Evolutionary conservation across 306 rosid species (phyloP).

Genomic region (Senna siamea): DNA sequence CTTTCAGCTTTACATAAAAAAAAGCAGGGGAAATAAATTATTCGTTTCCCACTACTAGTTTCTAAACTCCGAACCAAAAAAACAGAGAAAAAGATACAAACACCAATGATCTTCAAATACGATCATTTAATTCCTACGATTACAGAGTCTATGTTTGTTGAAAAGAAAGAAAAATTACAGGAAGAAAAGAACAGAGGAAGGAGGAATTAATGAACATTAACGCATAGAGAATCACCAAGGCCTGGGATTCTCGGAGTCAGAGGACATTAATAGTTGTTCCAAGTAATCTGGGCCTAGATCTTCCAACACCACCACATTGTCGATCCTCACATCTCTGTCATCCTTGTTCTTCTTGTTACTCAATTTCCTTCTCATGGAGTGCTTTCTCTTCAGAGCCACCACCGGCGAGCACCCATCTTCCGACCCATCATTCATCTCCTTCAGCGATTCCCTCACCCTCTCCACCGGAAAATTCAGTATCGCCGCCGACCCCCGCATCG

Average conservation of each 20-base stretch:
- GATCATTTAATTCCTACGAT: slow-evolving; percentile 18
- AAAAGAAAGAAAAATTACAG: no score
- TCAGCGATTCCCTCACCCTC: slow-evolving; percentile 72
- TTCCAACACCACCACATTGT: slow-evolving; percentile 80
- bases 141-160: no score
- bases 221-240: slow-evolving; percentile 39
- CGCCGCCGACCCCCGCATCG: slow-evolving; percentile 83
- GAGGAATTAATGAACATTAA: slow-evolving; percentile 17
- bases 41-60: background rate
- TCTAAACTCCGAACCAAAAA: background rate
- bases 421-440: slow-evolving; percentile 53
- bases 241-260: slow-evolving; percentile 41
- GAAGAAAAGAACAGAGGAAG: no score
- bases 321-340: slow-evolving; percentile 45
- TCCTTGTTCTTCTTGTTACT: slow-evolving; percentile 55
- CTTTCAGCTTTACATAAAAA: slow-evolving; percentile 36
- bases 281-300: slow-evolving; percentile 92
- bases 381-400: slow-evolving; percentile 84
- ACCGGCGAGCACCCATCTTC: slow-evolving; percentile 86
- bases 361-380: slow-evolving; percentile 73
- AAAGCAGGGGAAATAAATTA: background rate
- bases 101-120: slow-evolving; percentile 36
- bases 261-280: slow-evolving; percentile 73
- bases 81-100: slow-evolving; percentile 25
- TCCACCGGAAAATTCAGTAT: slow-evolving; percentile 85